Conservation (phyloP, 1,284 basidiomycete species). For the Malassezia globosa region DNA sequence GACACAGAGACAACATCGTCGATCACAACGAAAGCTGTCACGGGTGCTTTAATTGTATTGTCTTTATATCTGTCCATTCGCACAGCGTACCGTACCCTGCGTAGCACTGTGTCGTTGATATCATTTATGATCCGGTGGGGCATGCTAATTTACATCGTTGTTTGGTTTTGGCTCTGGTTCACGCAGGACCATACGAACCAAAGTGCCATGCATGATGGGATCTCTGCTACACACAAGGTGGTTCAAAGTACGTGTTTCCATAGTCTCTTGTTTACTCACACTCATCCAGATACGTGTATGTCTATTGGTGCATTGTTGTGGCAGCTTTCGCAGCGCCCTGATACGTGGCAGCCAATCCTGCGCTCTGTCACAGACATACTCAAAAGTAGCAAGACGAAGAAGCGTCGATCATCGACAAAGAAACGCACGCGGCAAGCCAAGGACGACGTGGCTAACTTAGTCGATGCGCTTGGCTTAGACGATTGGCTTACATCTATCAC, state of each 20-base stretch:
- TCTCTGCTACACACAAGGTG: not conserved
- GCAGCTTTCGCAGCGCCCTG: not conserved
- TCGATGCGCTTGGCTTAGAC: not conserved
- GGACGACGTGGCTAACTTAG: not conserved
- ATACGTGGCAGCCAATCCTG: not conserved
- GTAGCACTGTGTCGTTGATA: slow-evolving; percentile 6
- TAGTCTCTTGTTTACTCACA: not conserved
- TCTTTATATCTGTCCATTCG: slow-evolving; percentile 1
- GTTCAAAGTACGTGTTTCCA: slow-evolving; percentile 2
- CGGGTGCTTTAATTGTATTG: not conserved
- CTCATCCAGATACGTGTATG: not conserved
- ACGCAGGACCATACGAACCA: not conserved
- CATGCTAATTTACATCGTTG: slow-evolving; percentile 2
- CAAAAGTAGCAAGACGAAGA: not conserved
- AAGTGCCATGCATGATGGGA: not conserved
- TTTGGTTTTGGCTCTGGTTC: slow-evolving; percentile 9
- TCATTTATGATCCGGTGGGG: slow-evolving; percentile 13
- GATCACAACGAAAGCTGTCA: slow-evolving; percentile 5
- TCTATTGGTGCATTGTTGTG: not conserved
- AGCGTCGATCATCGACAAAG: not conserved
- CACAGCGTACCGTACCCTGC: slow-evolving; percentile 9
- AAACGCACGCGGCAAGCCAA: not conserved
- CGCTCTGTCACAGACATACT: not conserved
- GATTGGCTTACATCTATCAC: not conserved
- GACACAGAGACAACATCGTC: slow-evolving; percentile 3